A percentile compares a stretch with the other conserved stretches of the same genome.
phyloP scores from a whole-genome alignment of 192 early-diverging fungal species.

The Coemansia sp. region DNA sequence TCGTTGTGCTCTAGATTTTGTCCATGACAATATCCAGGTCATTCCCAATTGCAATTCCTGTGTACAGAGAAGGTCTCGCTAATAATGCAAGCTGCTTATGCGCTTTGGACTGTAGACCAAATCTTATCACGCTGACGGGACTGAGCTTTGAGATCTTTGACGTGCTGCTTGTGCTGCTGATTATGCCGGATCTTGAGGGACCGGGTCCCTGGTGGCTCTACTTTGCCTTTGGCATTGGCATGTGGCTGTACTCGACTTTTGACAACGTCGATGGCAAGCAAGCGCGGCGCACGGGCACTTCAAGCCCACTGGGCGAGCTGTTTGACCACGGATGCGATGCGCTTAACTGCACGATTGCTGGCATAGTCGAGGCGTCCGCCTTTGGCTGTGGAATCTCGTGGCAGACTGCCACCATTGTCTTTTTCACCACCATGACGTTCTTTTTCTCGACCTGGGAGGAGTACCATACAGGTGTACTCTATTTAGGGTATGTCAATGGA shows the following conservation, averaged over 20 bases:
- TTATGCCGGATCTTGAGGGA: slow-evolving; percentile 68
- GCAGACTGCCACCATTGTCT: slow-evolving; percentile 62
- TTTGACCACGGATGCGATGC: slow-evolving; percentile 91
- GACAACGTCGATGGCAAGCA: slow-evolving; percentile 90
- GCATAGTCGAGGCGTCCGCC: slow-evolving; percentile 73
- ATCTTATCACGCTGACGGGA: slow-evolving; percentile 82
- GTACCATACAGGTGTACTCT: slow-evolving; percentile 86
- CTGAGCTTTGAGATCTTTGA: slow-evolving; percentile 77
- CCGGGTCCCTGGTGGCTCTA: slow-evolving; percentile 75
- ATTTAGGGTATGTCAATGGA: slow-evolving; percentile 82
- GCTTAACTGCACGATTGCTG: slow-evolving; percentile 77
- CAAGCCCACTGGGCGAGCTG: slow-evolving; percentile 80
- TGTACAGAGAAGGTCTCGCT: background rate
- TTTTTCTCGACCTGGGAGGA: slow-evolving; percentile 90
- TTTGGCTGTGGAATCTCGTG: slow-evolving; percentile 74
- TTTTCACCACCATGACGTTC: slow-evolving; percentile 73
- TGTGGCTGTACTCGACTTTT: slow-evolving; percentile 90
- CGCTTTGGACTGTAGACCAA: slow-evolving; percentile 59
- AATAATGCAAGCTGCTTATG: slow-evolving; percentile 1
- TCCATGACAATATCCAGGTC: background rate
- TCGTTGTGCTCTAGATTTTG: background rate
- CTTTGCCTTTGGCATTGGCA: slow-evolving; percentile 72
- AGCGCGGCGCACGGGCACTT: slow-evolving; percentile 77
- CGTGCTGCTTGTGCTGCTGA: slow-evolving; percentile 69
- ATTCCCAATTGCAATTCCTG: background rate